These are phyloP conservation scores for Prinsepia uniflora DNA, from an alignment of 306 rosid genomes.

Conservation along the genomic window DNA sequence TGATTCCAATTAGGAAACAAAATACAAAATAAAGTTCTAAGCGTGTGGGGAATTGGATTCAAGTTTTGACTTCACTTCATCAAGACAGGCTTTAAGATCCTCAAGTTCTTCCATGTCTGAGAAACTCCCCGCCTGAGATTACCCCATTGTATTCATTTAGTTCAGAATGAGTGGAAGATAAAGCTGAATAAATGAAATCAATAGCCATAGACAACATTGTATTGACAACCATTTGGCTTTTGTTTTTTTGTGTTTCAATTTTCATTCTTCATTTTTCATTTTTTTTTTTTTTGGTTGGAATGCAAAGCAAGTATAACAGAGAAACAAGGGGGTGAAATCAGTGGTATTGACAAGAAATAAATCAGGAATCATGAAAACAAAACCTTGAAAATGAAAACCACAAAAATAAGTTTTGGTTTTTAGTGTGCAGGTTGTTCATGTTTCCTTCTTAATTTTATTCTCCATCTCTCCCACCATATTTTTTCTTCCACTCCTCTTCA, in stretches of 20 bases:
- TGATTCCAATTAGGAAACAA: not conserved
- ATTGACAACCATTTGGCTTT: not conserved
- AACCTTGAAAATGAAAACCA: no score
- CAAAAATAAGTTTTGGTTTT: no score
- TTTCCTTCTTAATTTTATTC: no score
- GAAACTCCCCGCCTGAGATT: slow-evolving; percentile 3
- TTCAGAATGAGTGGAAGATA: not conserved
- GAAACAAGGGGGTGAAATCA: no score
- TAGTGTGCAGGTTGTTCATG: no score
- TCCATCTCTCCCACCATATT: no score
- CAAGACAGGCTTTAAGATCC: slow-evolving; percentile 13
- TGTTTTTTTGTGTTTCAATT: no score
- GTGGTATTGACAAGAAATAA: no score
- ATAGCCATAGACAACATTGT: not conserved
- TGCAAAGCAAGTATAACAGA: no score
- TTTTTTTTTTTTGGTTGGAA: not conserved
- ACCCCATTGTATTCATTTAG: not conserved
- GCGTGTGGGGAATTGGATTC: not conserved
- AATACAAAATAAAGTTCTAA: not conserved
- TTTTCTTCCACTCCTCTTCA: no score
- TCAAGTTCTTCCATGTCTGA: slow-evolving; percentile 14
- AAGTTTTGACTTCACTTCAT: slow-evolving; percentile 18
- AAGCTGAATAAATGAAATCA: not conserved
- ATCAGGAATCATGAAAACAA: no score
- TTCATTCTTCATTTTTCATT: not conserved